Base-by-base conservation (phyloP, 768 basidiomycete species). In the Agaricus sinodeliciosus region DNA sequence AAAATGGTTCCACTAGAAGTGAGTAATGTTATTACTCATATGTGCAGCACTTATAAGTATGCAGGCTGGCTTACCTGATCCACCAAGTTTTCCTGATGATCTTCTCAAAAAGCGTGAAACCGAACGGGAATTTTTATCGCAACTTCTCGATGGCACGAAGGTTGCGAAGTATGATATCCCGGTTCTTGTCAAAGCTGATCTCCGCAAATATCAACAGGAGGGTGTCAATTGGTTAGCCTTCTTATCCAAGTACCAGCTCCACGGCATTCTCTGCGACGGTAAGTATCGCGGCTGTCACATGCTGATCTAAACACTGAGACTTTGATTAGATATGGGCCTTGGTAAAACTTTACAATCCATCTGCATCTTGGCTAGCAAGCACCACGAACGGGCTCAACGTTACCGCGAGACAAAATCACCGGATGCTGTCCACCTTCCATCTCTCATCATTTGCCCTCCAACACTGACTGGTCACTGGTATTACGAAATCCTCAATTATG, bases 141-240 rank as follows among this genome's bases (percentile, higher is more conserved):
- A 99, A 64, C 76, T 99, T 8, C 81, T 99, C 31, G 96, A 97
- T 62, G 96, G 96, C 11, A 87, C 78, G 61, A 96, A 98, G 67
- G 93, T 97, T 13, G 90, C 94, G 60, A 83, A 86, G 57, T 99
- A 97, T 65, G 69, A 71, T 39, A 81, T 99, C 1, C 93, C 96
- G 0, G 82, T 94, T 51, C 70, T 73, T 25, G 90, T 99, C 75
- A 90, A 94, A 53, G 94, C 94, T 28, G 92, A 97, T 59, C 74
- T 99, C 44, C 87, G 96, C 55, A 92, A 94, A 65, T 99, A 99
- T 65, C 96, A 99, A 68, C 90, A 92, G 69, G 96, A 99, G 51
- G 96, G 96, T 31, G 90, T 99, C 58, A 98, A 92, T 65, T 99
- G 96, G 96, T 76, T 99, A 15, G 96, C 96, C 1, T 99, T 99